Base-by-base conservation (phyloP, 352 stramenopile genomes). In the Pseudoperonospora humuli region DNA sequence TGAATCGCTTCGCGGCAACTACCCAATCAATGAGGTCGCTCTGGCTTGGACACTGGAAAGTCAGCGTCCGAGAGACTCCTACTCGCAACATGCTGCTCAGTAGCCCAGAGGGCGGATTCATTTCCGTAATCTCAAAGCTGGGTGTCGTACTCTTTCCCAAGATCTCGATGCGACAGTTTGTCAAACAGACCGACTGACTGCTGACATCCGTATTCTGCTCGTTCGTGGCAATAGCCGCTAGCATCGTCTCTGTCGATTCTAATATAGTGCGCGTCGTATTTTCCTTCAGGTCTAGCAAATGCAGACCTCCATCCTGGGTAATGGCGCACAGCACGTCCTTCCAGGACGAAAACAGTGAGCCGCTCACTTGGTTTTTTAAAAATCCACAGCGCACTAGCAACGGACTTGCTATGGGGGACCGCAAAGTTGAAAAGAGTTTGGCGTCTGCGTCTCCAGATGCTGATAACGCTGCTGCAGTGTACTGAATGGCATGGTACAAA, bases 1-100 rank as follows among this genome's bases (percentile, higher is more conserved):
- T 75, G 36, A 90, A 83, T 11, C 52, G 64, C 55, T 87, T 83
- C 25, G 75, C 70, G 6, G 76, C 74, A 14, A 92, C 75, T 14
- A 89, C 70, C 79, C 79, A 92, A 34, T 88, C 79, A 48, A 92
- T 75, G 3, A 92, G 48, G 39, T 92, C 76, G 38, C 54, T 73
- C 38, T 89, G 79, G 41, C 41, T 84, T n/a, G 70, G 45, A 50
- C 79, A 92, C 57, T 92, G 75, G 54, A 92, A 92, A 14, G 69
- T 81, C 49, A 89, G 70, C 29, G 76, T 85, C 44, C 75, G 72
- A 8, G 69, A 76, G 2, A 56, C 57, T 24, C 78, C 78, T 18
- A 84, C 65, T 23, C 74, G 55, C 35, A 90, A 72, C 56, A 90
- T 70, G 34, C 50, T 73, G 50, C 75, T 66, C 20, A 87, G 56